Percentiles rank a stretch among this genome's conserved stretches.
These are phyloP conservation scores for Pholiota microspora DNA, from an alignment of 768 basidiomycete species.

Conservation along the genomic window DNA sequence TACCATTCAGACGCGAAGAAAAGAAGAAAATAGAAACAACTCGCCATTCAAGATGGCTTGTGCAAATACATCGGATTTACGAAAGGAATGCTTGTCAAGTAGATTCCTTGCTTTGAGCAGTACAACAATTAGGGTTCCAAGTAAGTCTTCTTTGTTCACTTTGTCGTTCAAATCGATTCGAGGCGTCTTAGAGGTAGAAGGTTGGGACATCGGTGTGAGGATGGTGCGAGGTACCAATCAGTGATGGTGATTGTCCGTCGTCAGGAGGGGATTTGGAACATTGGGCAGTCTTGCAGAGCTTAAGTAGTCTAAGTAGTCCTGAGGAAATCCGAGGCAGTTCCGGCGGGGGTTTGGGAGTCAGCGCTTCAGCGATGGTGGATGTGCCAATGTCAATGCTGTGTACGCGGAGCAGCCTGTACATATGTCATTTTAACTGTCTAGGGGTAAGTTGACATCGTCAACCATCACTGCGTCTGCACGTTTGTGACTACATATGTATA, in stretches of 20 bases:
- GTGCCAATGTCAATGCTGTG: not conserved
- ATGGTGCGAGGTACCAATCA: not conserved
- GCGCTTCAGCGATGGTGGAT: not conserved
- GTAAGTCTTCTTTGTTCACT: constrained; percentile 42
- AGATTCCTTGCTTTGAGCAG: constrained; percentile 84
- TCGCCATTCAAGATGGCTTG: constrained; percentile 56
- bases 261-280: not conserved
- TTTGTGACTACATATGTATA: not conserved
- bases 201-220: constrained; percentile 12
- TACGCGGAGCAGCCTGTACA: not conserved
- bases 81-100: constrained; percentile 78
- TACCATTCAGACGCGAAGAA: not conserved
- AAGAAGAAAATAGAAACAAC: constrained; percentile 8
- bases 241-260: not conserved
- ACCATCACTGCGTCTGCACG: not conserved
- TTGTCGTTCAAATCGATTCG: constrained; percentile 13
- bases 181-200: constrained; percentile 8
- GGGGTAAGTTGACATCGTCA: not conserved
- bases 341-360: not conserved
- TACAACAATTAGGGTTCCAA: constrained; percentile 84
- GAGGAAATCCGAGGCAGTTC: not conserved
- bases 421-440: not conserved
- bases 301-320: not conserved
- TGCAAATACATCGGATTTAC: constrained; percentile 90
- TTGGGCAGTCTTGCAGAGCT: not conserved